Evolutionary conservation across 1,139 yeast species (phyloP).

Genomic region (Scheffersomyces stambukii): DNA sequence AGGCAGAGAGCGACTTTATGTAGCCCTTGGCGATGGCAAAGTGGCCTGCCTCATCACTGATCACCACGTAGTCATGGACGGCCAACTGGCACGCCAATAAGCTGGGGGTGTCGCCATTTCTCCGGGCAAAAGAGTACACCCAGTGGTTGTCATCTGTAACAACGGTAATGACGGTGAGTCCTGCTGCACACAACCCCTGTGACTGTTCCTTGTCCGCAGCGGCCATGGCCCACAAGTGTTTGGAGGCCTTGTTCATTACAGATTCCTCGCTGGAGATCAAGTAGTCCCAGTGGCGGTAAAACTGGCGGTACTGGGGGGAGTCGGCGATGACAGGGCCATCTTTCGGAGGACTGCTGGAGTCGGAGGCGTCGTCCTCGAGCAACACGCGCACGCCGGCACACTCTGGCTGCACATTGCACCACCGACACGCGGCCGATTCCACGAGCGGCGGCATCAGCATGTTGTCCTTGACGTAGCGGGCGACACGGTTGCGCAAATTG

Average conservation of each 20-base stretch:
- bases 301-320: conserved; percentile 39
- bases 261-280: conserved; percentile 75
- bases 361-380: conserved; percentile 52
- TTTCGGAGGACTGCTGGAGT: conserved; percentile 42
- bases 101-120: conserved; percentile 1
- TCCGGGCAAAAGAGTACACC: conserved; percentile 40
- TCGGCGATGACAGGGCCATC: conserved; percentile 40
- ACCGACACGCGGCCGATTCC: conserved; percentile 57
- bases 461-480: conserved; percentile 53
- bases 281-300: conserved; percentile 69
- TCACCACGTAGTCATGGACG: conserved; percentile 53
- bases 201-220: conserved; percentile 55
- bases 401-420: conserved; percentile 55
- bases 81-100: conserved; percentile 37
- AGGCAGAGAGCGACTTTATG: conserved; percentile 40
- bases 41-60: conserved; percentile 81
- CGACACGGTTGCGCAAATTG: conserved; percentile 67
- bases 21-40: conserved; percentile 67
- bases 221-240: conserved; percentile 67
- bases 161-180: conserved; percentile 46
- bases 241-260: conserved; percentile 46
- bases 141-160: conserved; percentile 14
- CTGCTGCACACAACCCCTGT: conserved; percentile 29
- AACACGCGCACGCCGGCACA: conserved; percentile 71
- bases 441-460: conserved; percentile 58